phyloP scores from a whole-genome alignment of 192 early-diverging fungal genomes.

The Backusella sp. region DNA sequence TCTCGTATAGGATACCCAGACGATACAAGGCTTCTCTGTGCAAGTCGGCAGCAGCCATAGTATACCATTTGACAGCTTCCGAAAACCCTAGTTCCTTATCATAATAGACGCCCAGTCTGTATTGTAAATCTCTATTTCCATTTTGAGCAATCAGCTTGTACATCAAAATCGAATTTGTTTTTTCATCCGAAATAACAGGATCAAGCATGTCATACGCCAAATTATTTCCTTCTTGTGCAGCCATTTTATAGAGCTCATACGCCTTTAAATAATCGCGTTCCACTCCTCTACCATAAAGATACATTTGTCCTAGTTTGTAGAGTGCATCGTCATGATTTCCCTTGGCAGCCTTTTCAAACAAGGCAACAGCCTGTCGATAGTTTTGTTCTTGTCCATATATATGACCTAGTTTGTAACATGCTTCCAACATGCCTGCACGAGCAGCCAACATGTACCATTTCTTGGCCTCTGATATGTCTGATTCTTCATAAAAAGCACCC shows the following conservation, averaged over 20 bases:
- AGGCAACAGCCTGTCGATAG: conserved; percentile 17
- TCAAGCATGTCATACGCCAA: not conserved
- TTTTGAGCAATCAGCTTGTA: not conserved
- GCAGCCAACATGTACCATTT: not conserved
- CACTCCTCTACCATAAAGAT: not conserved
- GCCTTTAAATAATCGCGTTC: not conserved
- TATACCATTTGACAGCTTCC: not conserved
- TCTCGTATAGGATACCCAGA: not conserved
- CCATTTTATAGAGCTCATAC: not conserved
- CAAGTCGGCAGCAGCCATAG: not conserved
- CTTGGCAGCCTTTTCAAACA: conserved; percentile 18
- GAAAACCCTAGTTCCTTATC: not conserved
- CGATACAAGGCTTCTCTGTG: not conserved
- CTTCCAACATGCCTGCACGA: not conserved
- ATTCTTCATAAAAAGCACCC: not conserved
- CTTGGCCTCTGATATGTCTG: not conserved
- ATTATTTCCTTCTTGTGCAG: not conserved
- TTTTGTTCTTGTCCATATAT: conserved; percentile 24
- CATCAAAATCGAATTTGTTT: not conserved
- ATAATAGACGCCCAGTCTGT: not conserved
- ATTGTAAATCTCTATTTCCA: not conserved
- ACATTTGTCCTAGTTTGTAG: not conserved
- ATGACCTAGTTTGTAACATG: conserved; percentile 21
- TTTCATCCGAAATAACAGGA: not conserved
- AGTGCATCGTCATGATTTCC: conserved; percentile 20